Evolutionary conservation across 306 rosid species (phyloP).

Genomic region (Lagenaria siceraria): DNA sequence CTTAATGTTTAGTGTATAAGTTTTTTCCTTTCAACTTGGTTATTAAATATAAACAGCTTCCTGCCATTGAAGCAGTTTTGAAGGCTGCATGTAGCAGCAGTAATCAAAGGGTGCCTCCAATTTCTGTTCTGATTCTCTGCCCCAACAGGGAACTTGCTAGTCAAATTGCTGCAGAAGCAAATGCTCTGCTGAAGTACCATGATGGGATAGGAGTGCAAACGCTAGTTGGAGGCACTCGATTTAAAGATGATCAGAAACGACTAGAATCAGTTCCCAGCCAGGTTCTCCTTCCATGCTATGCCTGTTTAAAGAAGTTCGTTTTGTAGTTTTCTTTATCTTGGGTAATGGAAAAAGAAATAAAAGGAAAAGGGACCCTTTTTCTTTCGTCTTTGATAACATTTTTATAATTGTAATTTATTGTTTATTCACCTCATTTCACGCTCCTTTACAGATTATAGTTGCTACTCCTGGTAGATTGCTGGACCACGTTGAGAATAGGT

Average conservation of each 20-base stretch:
- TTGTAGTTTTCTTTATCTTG: background rate
- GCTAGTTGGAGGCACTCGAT: slow-evolving; percentile 82
- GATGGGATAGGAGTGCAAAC: slow-evolving; percentile 73
- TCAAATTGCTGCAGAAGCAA: slow-evolving; percentile 82
- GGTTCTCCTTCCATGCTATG: slow-evolving; percentile 27
- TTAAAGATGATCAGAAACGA: slow-evolving; percentile 74
- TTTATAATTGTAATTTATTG: background rate
- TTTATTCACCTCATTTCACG: background rate
- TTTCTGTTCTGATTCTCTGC: slow-evolving; percentile 72
- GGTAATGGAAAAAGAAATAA: background rate
- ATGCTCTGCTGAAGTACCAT: slow-evolving; percentile 62
- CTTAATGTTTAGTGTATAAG: background rate
- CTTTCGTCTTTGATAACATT: background rate
- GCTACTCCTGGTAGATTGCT: slow-evolving; percentile 96
- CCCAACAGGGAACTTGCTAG: slow-evolving; percentile 95
- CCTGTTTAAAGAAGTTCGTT: background rate
- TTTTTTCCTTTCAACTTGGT: slow-evolving; percentile 9
- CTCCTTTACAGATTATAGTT: slow-evolving; percentile 60
- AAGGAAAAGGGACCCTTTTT: background rate
- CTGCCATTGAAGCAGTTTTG: slow-evolving; percentile 97
- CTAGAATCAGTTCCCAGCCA: slow-evolving; percentile 86
- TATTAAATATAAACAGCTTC: slow-evolving; percentile 83
- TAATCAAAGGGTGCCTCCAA: slow-evolving; percentile 50
- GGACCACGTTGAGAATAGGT: slow-evolving; percentile 78
- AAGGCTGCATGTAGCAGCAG: slow-evolving; percentile 42